phyloP scores from a whole-genome alignment of 345 rosid genomes.

The Ceriops decandra region DNA sequence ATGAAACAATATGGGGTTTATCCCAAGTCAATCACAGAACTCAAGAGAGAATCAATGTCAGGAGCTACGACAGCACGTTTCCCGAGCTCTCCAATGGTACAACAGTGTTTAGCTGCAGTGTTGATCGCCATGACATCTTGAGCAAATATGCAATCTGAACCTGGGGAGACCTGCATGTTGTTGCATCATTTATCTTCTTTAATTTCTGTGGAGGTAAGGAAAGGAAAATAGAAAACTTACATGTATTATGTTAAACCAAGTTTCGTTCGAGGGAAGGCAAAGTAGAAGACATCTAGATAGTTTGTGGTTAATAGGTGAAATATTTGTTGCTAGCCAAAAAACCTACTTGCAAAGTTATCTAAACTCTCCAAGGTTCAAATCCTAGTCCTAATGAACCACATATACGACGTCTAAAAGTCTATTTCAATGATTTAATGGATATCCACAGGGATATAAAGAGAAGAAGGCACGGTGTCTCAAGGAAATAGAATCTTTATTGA shows the following conservation, averaged over 20 bases:
- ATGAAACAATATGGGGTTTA: background rate
- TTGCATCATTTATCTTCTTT: background rate
- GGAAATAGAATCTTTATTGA: too few species aligned
- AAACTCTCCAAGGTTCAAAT: too few species aligned
- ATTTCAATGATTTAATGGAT: too few species aligned
- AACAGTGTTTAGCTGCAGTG: constrained; percentile 46
- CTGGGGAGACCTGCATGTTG: constrained; percentile 57
- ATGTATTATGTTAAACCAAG: background rate
- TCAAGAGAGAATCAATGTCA: constrained; percentile 53
- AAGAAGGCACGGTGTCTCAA: too few species aligned
- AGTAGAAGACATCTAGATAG: too few species aligned
- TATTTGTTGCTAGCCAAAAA: too few species aligned
- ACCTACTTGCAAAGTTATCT: too few species aligned
- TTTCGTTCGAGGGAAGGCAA: too few species aligned
- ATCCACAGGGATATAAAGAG: too few species aligned
- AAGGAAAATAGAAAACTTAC: background rate
- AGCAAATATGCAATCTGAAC: constrained; percentile 54
- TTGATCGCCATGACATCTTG: constrained; percentile 60
- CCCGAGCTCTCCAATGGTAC: constrained; percentile 53
- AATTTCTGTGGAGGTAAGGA: background rate
- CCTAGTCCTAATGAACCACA: too few species aligned
- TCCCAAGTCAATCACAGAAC: constrained; percentile 29
- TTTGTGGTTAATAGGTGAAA: too few species aligned
- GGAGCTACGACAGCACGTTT: constrained; percentile 68
- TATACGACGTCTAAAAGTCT: too few species aligned